Evolutionary conservation across 108 stramenopile species (phyloP), one percentile per base, ranked within the genome.

Genomic region (Schizochytrium sp.): DNA sequence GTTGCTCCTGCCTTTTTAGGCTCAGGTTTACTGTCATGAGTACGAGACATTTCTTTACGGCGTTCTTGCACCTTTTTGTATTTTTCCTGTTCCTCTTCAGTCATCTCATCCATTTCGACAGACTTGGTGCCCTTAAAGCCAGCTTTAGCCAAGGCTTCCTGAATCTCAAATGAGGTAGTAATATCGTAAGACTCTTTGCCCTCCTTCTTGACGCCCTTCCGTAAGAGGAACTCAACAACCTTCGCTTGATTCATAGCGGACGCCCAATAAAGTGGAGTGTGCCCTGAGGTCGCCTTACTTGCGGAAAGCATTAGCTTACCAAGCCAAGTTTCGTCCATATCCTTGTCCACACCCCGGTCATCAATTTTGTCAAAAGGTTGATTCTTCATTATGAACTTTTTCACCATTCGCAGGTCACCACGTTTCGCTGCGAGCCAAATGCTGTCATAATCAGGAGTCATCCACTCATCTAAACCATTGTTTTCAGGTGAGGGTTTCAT

Each of bases 371-470:
- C 76, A 42, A 40, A 55, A 17, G 19, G 19, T 55, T 83, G 10
- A 5, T 8, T 53, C 2, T 83, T 10, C 50, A 49, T 49, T 0
- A 83, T 38, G 2, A 83, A 83, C 50, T 2, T 49, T 28, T 83
- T 83, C 76, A 83, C 45, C 5, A 12, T 28, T 0, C 53, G 50
- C 10, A 83, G 15, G 47, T 83, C 76, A 28, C 76, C 76, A 42
- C 76, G 76, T 53, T 83, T 83, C 5, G 76, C 76, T 83, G 76
- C 76, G 2, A 83, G 76, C 76, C 76, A 83, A 83, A 83, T 83
- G 3, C 76, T 83, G 76, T 83, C 76, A 42, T 55, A 83, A 5
- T 83, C 76, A 2, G 47, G 2, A 5, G 40, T n/a, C 76, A 83
- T 49, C 50, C 53, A 83, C 45, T 83, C 76, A 15, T 49, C 50